Conservation (phyloP, 768 basidiomycete genomes). For the Phlegmacium glaucopus region DNA sequence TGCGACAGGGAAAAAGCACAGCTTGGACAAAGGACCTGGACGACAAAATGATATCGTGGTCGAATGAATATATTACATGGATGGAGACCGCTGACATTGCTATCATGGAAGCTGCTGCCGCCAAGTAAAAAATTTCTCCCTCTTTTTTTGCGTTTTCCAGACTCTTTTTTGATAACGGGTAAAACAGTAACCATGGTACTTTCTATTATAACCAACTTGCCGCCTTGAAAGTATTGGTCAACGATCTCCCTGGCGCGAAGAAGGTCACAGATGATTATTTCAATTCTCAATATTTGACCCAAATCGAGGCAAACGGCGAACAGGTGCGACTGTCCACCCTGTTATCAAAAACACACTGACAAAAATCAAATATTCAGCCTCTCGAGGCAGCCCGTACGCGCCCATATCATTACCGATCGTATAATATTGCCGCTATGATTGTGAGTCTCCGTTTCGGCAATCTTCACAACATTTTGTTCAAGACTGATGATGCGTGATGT, state of each 20-base stretch:
- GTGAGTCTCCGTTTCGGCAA: conserved; percentile 31
- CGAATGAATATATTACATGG: conserved; percentile 51
- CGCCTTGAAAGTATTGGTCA: conserved; percentile 50
- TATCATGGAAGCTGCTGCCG: conserved; percentile 39
- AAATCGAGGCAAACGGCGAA: conserved; percentile 57
- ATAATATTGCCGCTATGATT: conserved; percentile 68
- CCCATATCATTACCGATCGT: conserved; percentile 65
- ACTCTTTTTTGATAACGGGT: neutral
- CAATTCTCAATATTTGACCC: conserved; percentile 41
- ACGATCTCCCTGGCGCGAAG: conserved; percentile 46
- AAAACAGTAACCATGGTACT: conserved; percentile 58
- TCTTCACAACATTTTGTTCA: neutral
- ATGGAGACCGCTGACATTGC: conserved; percentile 46
- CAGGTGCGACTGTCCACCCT: conserved; percentile 33
- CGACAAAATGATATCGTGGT: conserved; percentile 46
- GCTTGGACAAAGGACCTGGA: conserved; percentile 57
- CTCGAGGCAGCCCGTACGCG: conserved; percentile 57
- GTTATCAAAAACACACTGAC: neutral
- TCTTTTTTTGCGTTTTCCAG: neutral
- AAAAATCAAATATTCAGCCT: conserved; percentile 33
- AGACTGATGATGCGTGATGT: neutral
- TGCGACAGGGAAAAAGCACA: conserved; percentile 45
- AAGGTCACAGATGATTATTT: conserved; percentile 49
- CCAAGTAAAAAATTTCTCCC: conserved; percentile 41
- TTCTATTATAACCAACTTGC: conserved; percentile 63